Evolutionary conservation across 176 grass and related monocot species (phyloP).

Genomic region (Chloris gayana): DNA sequence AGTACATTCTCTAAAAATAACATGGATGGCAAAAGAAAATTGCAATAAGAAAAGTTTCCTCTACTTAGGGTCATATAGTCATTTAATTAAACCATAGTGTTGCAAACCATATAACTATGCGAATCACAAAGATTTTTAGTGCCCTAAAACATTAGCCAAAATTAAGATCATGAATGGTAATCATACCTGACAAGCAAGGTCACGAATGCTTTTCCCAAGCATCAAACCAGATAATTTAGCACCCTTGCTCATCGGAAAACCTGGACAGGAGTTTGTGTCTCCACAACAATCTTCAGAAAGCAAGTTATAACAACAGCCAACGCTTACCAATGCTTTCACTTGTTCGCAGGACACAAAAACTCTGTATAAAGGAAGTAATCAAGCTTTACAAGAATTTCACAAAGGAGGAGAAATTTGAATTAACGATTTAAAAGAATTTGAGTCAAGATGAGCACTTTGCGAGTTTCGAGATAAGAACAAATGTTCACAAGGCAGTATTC

Average conservation of each 20-base stretch:
- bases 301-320: slow-evolving; percentile 95
- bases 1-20: slow-evolving; percentile 5
- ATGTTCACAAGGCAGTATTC: slow-evolving; percentile 5
- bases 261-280: slow-evolving; percentile 35
- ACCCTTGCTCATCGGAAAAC: slow-evolving; percentile 85
- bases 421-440: not conserved
- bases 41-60: not conserved
- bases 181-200: slow-evolving; percentile 91
- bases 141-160: slow-evolving; percentile 10
- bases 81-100: not conserved
- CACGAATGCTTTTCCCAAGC: slow-evolving; percentile 81
- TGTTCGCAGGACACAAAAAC: slow-evolving; percentile 71
- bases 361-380: slow-evolving; percentile 54
- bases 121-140: not conserved
- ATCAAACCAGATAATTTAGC: slow-evolving; percentile 49
- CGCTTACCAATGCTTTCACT: slow-evolving; percentile 71
- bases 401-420: not conserved
- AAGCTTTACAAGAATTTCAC: slow-evolving; percentile 33
- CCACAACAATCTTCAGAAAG: slow-evolving; percentile 63
- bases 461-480: not conserved
- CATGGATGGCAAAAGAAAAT: not conserved
- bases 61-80: slow-evolving; percentile 13
- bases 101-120: not conserved
- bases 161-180: not conserved
- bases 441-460: slow-evolving; percentile 15